These are phyloP conservation scores for Pichia pseudocactophila DNA, from an alignment of 805 yeast species.

Conservation along the genomic window DNA sequence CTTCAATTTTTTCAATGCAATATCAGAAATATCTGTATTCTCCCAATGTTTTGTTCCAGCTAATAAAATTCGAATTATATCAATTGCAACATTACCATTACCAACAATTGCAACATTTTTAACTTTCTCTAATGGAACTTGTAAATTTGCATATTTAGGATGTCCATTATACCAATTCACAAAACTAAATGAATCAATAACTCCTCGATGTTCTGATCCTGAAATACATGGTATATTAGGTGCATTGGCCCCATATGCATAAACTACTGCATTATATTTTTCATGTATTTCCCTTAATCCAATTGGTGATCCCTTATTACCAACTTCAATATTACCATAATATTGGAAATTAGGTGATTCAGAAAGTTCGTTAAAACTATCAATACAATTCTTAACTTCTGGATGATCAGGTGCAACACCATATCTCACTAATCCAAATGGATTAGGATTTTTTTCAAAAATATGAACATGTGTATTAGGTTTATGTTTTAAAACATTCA, in stretches of 20 bases:
- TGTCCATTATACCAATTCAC: slow-evolving; percentile 97
- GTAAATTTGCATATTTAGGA: slow-evolving; percentile 45
- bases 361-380: slow-evolving; percentile 50
- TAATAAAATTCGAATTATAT: slow-evolving; percentile 72
- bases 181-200: slow-evolving; percentile 72
- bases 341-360: slow-evolving; percentile 35
- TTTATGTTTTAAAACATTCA: slow-evolving; percentile 45
- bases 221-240: slow-evolving; percentile 30
- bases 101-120: slow-evolving; percentile 78
- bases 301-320: slow-evolving; percentile 21
- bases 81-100: slow-evolving; percentile 94
- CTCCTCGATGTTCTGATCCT: slow-evolving; percentile 54
- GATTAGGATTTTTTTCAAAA: slow-evolving; percentile 80
- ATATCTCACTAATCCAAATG: slow-evolving; percentile 82
- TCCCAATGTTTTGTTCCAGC: slow-evolving; percentile 48
- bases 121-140: slow-evolving; percentile 53
- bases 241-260: slow-evolving; percentile 76
- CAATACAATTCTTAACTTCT: slow-evolving; percentile 82
- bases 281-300: slow-evolving; percentile 38
- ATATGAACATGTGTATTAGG: slow-evolving; percentile 44
- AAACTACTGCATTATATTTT: slow-evolving; percentile 62
- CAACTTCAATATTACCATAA: slow-evolving; percentile 59
- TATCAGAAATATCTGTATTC: slow-evolving; percentile 61
- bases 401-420: slow-evolving; percentile 99
- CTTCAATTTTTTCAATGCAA: slow-evolving; percentile 48